Percentiles rank a stretch among this genome's conserved stretches.
These are phyloP conservation scores for Penicillium taxi DNA, from an alignment of 495 filamentous ascomycete genomes.

Conservation along the genomic window DNA sequence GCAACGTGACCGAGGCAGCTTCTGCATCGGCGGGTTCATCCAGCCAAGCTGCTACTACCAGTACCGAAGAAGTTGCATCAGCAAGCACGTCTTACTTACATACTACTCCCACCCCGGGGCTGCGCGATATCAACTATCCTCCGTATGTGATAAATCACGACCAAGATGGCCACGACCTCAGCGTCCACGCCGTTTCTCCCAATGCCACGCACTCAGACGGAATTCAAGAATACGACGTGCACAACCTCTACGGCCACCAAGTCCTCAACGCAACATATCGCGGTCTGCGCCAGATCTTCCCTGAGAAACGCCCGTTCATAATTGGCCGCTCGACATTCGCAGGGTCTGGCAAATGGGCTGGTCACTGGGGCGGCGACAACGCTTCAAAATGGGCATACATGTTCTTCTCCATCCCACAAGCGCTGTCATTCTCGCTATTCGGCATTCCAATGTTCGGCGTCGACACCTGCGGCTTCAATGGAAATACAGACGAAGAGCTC, in stretches of 20 bases:
- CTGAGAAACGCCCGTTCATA: conserved; percentile 70
- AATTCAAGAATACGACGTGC: conserved; percentile 69
- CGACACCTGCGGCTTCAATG: conserved; percentile 73
- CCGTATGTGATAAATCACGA: conserved; percentile 77
- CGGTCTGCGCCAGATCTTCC: conserved; percentile 54
- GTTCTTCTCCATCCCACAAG: conserved; percentile 76
- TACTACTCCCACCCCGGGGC: conserved; percentile 57
- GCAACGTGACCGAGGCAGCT: conserved; percentile 61
- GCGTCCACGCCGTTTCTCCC: conserved; percentile 63
- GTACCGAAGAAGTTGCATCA: conserved; percentile 6
- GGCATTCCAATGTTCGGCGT: conserved; percentile 85
- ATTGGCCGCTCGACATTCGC: conserved; percentile 79
- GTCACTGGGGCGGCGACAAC: conserved; percentile 88
- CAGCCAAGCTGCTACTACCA: conserved; percentile 36
- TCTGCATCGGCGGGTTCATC: conserved; percentile 47
- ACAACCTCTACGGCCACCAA: conserved; percentile 68
- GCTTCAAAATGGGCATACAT: conserved; percentile 58
- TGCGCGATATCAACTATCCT: conserved; percentile 69
- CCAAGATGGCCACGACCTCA: conserved; percentile 58
- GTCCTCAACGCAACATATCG: conserved; percentile 76
- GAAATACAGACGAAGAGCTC: conserved; percentile 64
- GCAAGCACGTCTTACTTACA: conserved; percentile 45
- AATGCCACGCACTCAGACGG: conserved; percentile 74
- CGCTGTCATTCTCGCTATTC: conserved; percentile 69
- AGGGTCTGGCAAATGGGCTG: conserved; percentile 71